Evolutionary conservation across 2,329 filamentous ascomycete genomes (phyloP).

Genomic region (Aspergillus neoniger): DNA sequence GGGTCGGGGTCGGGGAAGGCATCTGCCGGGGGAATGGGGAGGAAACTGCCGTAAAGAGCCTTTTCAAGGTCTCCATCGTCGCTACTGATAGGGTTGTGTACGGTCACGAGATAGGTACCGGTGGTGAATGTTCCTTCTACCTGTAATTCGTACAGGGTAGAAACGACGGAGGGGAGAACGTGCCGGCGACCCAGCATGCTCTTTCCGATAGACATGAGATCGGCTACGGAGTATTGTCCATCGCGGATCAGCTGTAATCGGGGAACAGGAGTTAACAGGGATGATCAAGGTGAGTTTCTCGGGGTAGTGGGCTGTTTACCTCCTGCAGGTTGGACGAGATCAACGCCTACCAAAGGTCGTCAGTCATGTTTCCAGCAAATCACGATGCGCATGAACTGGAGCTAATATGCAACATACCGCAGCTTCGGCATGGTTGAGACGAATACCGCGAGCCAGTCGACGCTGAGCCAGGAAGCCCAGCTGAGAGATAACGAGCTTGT

Average conservation of each 20-base stretch:
- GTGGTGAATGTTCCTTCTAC: constrained; percentile 91
- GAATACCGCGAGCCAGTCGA: constrained; percentile 81
- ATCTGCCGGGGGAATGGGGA: constrained; percentile 71
- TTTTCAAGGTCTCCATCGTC: constrained; percentile 85
- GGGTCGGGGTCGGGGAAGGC: constrained; percentile 67
- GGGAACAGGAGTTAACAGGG: background rate
- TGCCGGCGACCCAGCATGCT: constrained; percentile 93
- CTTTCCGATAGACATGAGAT: constrained; percentile 88
- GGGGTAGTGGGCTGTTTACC: constrained; percentile 41
- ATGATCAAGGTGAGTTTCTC: background rate
- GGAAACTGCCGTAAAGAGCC: constrained; percentile 87
- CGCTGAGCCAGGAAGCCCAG: constrained; percentile 84
- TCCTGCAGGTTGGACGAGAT: constrained; percentile 91
- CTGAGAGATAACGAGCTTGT: constrained; percentile 93
- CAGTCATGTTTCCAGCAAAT: constrained; percentile 5
- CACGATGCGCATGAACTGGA: background rate
- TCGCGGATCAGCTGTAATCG: constrained; percentile 71
- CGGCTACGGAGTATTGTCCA: constrained; percentile 87
- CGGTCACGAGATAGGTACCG: constrained; percentile 91
- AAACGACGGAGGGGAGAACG: constrained; percentile 78
- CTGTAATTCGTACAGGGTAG: constrained; percentile 79
- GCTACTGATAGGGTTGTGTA: constrained; percentile 83
- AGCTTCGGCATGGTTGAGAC: constrained; percentile 87
- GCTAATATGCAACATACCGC: constrained; percentile 54
- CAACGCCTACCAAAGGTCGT: constrained; percentile 33